Evolutionary conservation across 2,329 filamentous ascomycete species (phyloP).

Genomic region (Lachnellula arida): DNA sequence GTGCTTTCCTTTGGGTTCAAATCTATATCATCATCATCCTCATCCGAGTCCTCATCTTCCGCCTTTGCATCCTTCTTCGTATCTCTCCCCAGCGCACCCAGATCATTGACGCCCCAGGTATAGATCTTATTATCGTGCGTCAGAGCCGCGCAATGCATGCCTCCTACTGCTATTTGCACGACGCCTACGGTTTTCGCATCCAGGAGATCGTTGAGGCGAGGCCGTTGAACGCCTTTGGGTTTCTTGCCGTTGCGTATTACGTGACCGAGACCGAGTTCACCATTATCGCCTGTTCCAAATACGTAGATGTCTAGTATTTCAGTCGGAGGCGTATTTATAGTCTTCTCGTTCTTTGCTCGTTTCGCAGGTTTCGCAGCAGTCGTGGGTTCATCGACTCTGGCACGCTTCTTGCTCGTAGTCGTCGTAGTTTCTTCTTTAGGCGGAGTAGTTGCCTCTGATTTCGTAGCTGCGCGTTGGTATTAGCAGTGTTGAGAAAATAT

Average conservation of each 20-base stretch:
- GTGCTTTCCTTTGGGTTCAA: constrained; percentile 53
- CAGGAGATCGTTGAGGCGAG: constrained; percentile 61
- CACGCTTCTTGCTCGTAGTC: background rate
- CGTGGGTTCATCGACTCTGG: background rate
- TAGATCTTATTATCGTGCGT: constrained; percentile 76
- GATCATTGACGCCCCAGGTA: constrained; percentile 84
- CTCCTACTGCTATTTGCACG: constrained; percentile 71
- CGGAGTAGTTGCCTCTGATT: background rate
- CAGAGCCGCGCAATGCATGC: constrained; percentile 73
- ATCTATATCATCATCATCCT: constrained; percentile 42
- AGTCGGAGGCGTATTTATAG: constrained; percentile 60
- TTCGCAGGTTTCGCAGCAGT: background rate
- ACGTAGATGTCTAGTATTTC: constrained; percentile 68
- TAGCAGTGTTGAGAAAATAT: background rate
- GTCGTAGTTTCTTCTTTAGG: background rate
- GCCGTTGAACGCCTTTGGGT: constrained; percentile 66
- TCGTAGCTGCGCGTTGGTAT: background rate
- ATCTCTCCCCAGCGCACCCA: constrained; percentile 72
- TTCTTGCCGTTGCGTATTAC: constrained; percentile 54
- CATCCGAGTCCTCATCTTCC: constrained; percentile 38
- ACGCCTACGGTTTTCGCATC: constrained; percentile 54
- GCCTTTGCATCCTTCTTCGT: constrained; percentile 61
- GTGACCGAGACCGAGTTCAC: constrained; percentile 73
- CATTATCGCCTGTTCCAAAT: constrained; percentile 71
- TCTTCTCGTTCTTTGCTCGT: constrained; percentile 17